Evolutionary conservation across 1,139 yeast species (phyloP).

Genomic region (Tardiomyces digboiensis): DNA sequence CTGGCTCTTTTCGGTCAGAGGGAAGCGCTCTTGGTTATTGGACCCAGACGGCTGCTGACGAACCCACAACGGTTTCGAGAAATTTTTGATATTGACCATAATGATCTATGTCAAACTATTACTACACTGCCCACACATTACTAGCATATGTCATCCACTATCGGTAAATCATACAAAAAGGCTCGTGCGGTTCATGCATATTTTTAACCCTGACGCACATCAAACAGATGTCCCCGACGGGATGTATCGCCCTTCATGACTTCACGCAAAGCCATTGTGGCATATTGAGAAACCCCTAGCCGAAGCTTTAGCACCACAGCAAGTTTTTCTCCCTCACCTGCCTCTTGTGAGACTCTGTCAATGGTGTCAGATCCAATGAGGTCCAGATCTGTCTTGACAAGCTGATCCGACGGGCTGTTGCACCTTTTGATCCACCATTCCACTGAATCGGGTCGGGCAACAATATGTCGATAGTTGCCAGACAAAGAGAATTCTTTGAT

Average conservation of each 20-base stretch:
- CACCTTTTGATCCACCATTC: conserved; percentile 60
- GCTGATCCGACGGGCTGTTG: conserved; percentile 50
- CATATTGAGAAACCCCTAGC: conserved; percentile 83
- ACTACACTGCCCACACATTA: too few species aligned
- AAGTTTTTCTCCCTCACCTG: conserved; percentile 36
- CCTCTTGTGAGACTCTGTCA: conserved; percentile 6
- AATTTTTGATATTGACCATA: too few species aligned
- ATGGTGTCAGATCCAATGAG: conserved; percentile 35
- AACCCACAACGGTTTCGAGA: background rate
- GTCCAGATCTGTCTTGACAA: conserved; percentile 79
- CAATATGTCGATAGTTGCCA: conserved; percentile 78
- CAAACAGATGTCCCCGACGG: conserved; percentile 38
- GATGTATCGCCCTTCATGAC: conserved; percentile 78
- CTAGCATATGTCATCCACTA: too few species aligned
- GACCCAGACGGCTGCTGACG: background rate
- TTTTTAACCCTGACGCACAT: too few species aligned
- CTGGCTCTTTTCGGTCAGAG: background rate
- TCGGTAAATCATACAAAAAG: too few species aligned
- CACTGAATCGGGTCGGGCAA: conserved; percentile 56
- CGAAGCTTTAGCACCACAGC: conserved; percentile 75
- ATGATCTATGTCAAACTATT: too few species aligned
- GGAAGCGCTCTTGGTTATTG: background rate
- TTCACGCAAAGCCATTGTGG: conserved; percentile 96
- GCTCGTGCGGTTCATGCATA: too few species aligned
- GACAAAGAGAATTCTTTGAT: conserved; percentile 85